phyloP scores from a whole-genome alignment of 305 asterid species.

The Lippia alba region DNA sequence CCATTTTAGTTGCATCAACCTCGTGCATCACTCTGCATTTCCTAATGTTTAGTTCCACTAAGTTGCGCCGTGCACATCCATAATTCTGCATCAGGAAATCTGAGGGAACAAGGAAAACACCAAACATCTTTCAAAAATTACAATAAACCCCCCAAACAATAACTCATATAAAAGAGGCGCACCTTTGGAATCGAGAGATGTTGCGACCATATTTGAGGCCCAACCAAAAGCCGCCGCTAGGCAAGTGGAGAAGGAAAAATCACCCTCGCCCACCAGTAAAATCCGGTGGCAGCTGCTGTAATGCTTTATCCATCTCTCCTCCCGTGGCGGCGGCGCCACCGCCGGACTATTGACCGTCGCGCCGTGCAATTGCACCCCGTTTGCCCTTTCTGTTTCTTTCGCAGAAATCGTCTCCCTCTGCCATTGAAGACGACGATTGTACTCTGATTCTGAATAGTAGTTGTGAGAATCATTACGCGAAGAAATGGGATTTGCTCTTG shows the following conservation, averaged over 20 bases:
- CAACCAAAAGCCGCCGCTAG: constrained; percentile 40
- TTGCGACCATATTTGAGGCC: constrained; percentile 44
- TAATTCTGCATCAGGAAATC: constrained; percentile 43
- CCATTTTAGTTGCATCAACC: constrained; percentile 44
- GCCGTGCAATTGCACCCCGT: too few relatives aligned
- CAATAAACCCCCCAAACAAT: too few relatives aligned
- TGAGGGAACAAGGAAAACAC: constrained; percentile 10
- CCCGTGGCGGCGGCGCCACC: background rate
- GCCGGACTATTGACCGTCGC: background rate
- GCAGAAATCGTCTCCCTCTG: too few relatives aligned
- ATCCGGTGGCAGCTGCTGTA: constrained; percentile 46
- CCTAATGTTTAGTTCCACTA: constrained; percentile 30
- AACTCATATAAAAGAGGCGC: too few relatives aligned
- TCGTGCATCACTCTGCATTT: constrained; percentile 42
- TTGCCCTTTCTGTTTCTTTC: too few relatives aligned
- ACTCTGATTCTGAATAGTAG: too few relatives aligned
- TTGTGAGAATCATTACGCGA: too few relatives aligned
- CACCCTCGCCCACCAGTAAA: constrained; percentile 55
- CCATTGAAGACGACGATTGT: too few relatives aligned
- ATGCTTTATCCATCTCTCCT: constrained; percentile 33
- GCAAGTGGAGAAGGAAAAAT: constrained; percentile 47
- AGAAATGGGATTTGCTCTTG: too few relatives aligned
- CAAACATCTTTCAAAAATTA: background rate
- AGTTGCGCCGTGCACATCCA: constrained; percentile 31
- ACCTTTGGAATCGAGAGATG: constrained; percentile 49